Evolutionary conservation across 148 eudicot species (phyloP), one percentile per base, ranked within the genome.

Genomic region (Amaranthus cruentus): DNA sequence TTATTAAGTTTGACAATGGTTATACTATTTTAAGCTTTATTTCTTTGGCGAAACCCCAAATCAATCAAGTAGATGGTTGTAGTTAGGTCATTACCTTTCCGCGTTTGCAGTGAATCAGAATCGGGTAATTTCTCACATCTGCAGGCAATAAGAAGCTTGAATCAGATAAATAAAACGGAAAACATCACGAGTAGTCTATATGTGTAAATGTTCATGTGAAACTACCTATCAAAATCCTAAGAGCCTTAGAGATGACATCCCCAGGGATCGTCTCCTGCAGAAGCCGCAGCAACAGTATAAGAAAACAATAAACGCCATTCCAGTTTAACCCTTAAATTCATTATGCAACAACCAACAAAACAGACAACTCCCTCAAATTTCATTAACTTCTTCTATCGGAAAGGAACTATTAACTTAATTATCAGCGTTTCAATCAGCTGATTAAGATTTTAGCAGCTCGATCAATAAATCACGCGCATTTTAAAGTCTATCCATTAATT

Each of bases 61-160:
- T 48, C 59, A 18, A 15, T 47, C 6, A 73, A 66, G 46, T 46
- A 47, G 38, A 28, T 47, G 69, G 44, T 28, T 66, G 55, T 3
- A 66, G 69, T 66, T 66, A 49, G 49, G 69, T 5, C 13, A 49
- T 49, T 83, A 91, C 97, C 91, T 91, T 91, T 76, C 97, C 94
- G 48, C 97, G 92, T 74, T 85, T 91, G 88, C 97, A 91, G 55
- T 91, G 97, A 63, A 91, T 91, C 69, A 91, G 79, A 55, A 88
- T 80, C 6, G 97, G 97, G 67, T 89, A 92, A 71, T 87, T 91
- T 78, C 90, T 82, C 44, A 84, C 90, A 85, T 91, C 97, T 91
- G 83, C 62, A 81, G 72, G 67, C 47, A 77, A 61, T 53, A 60
- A 78, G 55, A 62, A 78, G 58, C 44, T 59, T 63, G 44, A 47